A percentile compares a stretch with the other conserved stretches of the same genome.
phyloP scores from a whole-genome alignment of 805 yeast species.

The Pichia heedii region DNA sequence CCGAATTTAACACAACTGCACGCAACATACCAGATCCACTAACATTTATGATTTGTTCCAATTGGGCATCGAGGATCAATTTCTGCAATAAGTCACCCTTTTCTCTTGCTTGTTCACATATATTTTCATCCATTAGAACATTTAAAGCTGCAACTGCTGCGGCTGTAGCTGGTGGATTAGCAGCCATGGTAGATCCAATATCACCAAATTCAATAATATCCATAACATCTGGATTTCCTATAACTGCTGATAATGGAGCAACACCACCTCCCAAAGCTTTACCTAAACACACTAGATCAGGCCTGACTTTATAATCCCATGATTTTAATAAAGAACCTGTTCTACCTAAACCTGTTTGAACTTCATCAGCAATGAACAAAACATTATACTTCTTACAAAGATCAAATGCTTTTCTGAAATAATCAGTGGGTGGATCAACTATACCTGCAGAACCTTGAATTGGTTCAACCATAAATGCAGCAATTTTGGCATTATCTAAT shows the following conservation, averaged over 20 bases:
- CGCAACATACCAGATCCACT: slow-evolving; percentile 20
- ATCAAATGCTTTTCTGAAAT: slow-evolving; percentile 15
- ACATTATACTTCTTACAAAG: slow-evolving; percentile 21
- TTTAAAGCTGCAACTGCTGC: slow-evolving; percentile 24
- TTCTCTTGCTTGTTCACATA: slow-evolving; percentile 12
- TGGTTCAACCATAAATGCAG: slow-evolving; percentile 24
- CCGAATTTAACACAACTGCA: slow-evolving; percentile 17
- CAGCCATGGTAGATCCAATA: slow-evolving; percentile 25
- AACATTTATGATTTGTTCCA: slow-evolving; percentile 13
- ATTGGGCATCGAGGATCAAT: slow-evolving; percentile 10
- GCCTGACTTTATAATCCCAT: slow-evolving; percentile 17
- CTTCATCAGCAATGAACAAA: slow-evolving; percentile 23
- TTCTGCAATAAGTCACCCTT: slow-evolving; percentile 16
- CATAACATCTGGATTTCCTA: slow-evolving; percentile 19
- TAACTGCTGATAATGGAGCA: slow-evolving; percentile 21
- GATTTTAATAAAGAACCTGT: slow-evolving; percentile 17
- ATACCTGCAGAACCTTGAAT: slow-evolving; percentile 26
- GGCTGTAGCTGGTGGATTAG: slow-evolving; percentile 23
- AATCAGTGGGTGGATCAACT: slow-evolving; percentile 20
- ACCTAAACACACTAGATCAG: slow-evolving; percentile 23
- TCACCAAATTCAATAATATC: slow-evolving; percentile 17
- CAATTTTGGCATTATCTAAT: slow-evolving; percentile 16
- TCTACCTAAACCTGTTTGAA: slow-evolving; percentile 25
- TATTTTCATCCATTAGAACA: slow-evolving; percentile 21
- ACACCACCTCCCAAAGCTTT: slow-evolving; percentile 23